A percentile compares a stretch with the other conserved stretches of the same genome.
These are phyloP conservation scores for Solanum gandarillasii DNA, from an alignment of 257 asterid species.

Conservation along the genomic window DNA sequence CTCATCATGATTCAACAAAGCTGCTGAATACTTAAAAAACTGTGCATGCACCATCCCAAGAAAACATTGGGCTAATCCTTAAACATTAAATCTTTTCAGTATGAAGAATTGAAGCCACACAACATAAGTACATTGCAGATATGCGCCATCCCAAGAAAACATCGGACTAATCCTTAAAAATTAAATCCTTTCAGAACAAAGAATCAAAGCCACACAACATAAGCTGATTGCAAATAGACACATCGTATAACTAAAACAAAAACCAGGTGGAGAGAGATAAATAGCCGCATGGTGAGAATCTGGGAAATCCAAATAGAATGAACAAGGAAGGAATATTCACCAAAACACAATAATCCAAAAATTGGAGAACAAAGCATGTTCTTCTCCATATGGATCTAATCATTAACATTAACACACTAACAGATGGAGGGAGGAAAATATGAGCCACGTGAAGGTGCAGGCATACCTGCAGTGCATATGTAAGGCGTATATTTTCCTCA, in stretches of 20 bases:
- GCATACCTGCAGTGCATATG: constrained; percentile 86
- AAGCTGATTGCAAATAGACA: background rate
- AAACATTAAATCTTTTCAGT: background rate
- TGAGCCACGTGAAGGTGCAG: background rate
- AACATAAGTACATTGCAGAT: background rate
- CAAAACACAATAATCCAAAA: background rate
- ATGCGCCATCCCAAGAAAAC: background rate
- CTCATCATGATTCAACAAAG: background rate
- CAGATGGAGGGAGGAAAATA: background rate
- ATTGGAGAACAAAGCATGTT: background rate
- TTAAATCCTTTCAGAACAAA: background rate
- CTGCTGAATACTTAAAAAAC: background rate
- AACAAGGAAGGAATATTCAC: background rate
- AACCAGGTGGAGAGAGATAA: background rate
- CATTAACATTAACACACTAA: background rate
- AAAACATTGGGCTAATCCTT: background rate
- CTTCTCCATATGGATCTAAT: background rate
- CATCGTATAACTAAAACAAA: background rate
- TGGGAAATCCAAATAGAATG: background rate
- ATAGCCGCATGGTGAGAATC: background rate
- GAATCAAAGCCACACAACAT: background rate
- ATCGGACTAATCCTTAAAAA: background rate
- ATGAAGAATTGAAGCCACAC: background rate
- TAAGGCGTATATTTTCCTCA: constrained; percentile 97
- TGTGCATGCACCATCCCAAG: background rate